Conservation (phyloP, 2,329 filamentous ascomycete species). For the Talaromyces albobiverticillius region DNA sequence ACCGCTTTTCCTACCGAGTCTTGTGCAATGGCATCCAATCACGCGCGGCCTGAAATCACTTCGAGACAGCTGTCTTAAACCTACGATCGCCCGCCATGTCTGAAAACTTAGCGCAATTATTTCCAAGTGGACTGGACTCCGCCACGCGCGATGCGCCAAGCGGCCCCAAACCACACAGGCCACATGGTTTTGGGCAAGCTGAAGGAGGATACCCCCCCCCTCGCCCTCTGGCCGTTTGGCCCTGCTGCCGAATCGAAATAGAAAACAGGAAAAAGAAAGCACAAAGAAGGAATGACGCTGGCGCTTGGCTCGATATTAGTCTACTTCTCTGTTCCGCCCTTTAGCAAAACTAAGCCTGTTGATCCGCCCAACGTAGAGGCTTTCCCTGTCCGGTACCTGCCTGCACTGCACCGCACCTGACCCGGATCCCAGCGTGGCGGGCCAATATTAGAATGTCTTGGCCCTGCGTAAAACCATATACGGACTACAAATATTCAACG, state of each 20-base stretch:
- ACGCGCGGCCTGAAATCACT: background rate
- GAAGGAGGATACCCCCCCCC: slow-evolving; percentile 3
- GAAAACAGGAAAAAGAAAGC: background rate
- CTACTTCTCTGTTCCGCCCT: background rate
- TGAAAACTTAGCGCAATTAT: background rate
- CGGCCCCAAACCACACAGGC: slow-evolving; percentile 11
- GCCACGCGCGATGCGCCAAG: slow-evolving; percentile 8
- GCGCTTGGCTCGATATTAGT: background rate
- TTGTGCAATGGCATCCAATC: background rate
- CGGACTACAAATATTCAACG: background rate
- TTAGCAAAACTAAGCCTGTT: slow-evolving; percentile 6
- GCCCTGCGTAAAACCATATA: background rate
- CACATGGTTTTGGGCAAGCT: slow-evolving; percentile 12
- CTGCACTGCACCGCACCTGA: slow-evolving; percentile 6
- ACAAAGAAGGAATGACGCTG: background rate
- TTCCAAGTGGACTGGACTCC: slow-evolving; percentile 2
- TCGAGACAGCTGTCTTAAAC: slow-evolving; percentile 9
- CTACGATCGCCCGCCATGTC: slow-evolving; percentile 4
- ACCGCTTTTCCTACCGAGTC: background rate
- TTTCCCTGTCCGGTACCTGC: slow-evolving; percentile 4
- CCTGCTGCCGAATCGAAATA: background rate
- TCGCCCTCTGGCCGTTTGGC: background rate
- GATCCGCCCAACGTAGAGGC: slow-evolving; percentile 3
- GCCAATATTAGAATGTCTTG: slow-evolving; percentile 4
- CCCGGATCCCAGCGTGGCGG: slow-evolving; percentile 6